Base-by-base conservation (phyloP, 1,139 yeast species). In the Sporopachydermia cereana region DNA sequence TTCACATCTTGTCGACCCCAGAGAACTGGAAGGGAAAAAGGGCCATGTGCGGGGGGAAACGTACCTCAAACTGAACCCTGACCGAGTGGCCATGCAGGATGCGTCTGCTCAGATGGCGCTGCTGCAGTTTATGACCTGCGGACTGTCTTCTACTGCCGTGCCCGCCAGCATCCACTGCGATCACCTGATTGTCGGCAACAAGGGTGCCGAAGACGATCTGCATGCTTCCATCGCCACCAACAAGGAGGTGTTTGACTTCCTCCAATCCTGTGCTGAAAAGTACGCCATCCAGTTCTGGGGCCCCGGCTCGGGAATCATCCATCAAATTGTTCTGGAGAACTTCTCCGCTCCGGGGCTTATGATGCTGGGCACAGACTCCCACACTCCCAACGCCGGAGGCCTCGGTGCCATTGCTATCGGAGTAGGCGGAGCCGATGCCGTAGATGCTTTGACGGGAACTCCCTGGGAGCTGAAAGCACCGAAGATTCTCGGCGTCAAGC, bases 381-480 rank as follows among this genome's bases (percentile, higher is more conserved):
- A 91, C 62, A 89, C 97, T 43, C 97, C 97, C 42, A 89, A 89
- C 61, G 97, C 97, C 12, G 97, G 97, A 68, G 97, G 97, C 50
- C 71, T 89, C 49, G 97, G 97, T 60, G 94, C 94, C 49, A 80
- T 89, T 52, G 97, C 97, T 53, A 91, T 89, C 59, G 97, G 97
- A 67, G 97, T 88, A 43, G 97, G 97, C 62, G 97, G 97, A 68
- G 97, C 97, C 39, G 97, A 89, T 67, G 97, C 97, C 17, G 97
- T 89, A 44, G 98, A 91, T 63, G 97, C 93, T 12, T 70, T 91
- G 58, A 84, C 97, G 17, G 95, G 94, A 47, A 82, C 94, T n/a
- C 96, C 98, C 43, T 91, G 98, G 98, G 98, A 91, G 69, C 76
- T 91, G 62, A 89, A 89, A 68, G 97, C 97, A 21, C 98, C 98